Conservation (phyloP, 495 filamentous ascomycete genomes). For the Elaphomyces granulatus region DNA sequence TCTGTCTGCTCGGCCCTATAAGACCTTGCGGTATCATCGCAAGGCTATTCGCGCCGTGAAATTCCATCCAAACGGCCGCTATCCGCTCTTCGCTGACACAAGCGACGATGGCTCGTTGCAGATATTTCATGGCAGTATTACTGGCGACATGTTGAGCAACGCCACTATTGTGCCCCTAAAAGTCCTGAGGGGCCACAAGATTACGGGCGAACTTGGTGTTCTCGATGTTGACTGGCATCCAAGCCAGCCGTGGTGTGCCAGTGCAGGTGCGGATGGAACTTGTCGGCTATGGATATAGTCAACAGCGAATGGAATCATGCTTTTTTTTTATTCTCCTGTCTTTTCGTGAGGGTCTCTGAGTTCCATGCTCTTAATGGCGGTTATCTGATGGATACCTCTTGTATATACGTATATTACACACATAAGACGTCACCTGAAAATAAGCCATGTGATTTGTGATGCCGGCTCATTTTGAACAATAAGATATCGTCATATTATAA, state of each 20-base stretch:
- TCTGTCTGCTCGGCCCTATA: slow-evolving; percentile 77
- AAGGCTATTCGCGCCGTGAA: slow-evolving; percentile 79
- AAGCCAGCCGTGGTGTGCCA: slow-evolving; percentile 80
- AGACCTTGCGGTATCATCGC: slow-evolving; percentile 84
- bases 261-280: slow-evolving; percentile 87
- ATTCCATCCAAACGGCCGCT: slow-evolving; percentile 62
- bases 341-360: too few relatives aligned
- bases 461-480: too few relatives aligned
- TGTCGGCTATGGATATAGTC: slow-evolving; percentile 49
- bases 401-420: too few relatives aligned
- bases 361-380: too few relatives aligned
- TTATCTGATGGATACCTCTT: too few relatives aligned
- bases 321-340: slow-evolving; percentile 12
- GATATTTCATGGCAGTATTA: slow-evolving; percentile 93
- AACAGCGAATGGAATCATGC: neutral
- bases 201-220: slow-evolving; percentile 66
- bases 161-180: slow-evolving; percentile 92
- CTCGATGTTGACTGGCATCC: slow-evolving; percentile 94
- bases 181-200: slow-evolving; percentile 76
- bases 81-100: slow-evolving; percentile 84
- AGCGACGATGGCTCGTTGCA: slow-evolving; percentile 89
- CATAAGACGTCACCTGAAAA: too few relatives aligned
- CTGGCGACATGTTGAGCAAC: slow-evolving; percentile 86
- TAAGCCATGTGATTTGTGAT: too few relatives aligned
- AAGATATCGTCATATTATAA: too few relatives aligned